Base-by-base conservation (phyloP, 1,284 basidiomycete species). In the Schizophyllum amplum region DNA sequence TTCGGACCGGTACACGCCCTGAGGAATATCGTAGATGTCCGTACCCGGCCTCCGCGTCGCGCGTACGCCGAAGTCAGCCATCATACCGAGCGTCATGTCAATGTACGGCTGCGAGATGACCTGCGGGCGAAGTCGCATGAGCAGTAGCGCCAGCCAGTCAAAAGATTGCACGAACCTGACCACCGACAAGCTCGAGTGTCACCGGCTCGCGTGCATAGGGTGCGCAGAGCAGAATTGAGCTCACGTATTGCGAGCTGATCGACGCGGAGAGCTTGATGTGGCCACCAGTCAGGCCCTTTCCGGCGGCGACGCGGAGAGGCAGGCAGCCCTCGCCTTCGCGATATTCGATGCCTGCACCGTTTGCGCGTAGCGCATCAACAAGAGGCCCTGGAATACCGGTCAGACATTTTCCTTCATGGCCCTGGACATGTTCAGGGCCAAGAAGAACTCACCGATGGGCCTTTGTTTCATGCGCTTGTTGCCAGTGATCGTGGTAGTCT, bases 51-150 rank as follows among this genome's bases (percentile, higher is more conserved):
- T 79, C 53, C 94, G 84, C 51, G 77, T 73, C 54, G 96, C 94
- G 6, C 79, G 67, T 63, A 98, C 78, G 21, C 94, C 96, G 69
- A 99, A 99, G n/a, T 88, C 83, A 59, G 79, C 78, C 97, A 99
- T 99, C 89, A 99, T 97, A 6, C 94, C 87, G 63, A 98, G 90
- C 4, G 97, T 99, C 95, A 99, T 98, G 75, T 99, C 95, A 72
- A 99, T 99, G 77, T 99, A 99, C 2, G 94, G 94, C 74, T 98
- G 96, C 20, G 94, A 97, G 71, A 99, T 98, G 68, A 99, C 97
- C 66, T 90, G 84, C 13, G 33, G 33, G 7, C 3, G 33, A 42
- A 33, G 27, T 33, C 27, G 13, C 27, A 33, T 33, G 6, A 33
- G 27, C 27, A 5, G 5, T 13, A 33, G 13, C 6, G 13, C 27